Conservation (phyloP, 768 basidiomycete species). For the Multifurca ochricompacta region DNA sequence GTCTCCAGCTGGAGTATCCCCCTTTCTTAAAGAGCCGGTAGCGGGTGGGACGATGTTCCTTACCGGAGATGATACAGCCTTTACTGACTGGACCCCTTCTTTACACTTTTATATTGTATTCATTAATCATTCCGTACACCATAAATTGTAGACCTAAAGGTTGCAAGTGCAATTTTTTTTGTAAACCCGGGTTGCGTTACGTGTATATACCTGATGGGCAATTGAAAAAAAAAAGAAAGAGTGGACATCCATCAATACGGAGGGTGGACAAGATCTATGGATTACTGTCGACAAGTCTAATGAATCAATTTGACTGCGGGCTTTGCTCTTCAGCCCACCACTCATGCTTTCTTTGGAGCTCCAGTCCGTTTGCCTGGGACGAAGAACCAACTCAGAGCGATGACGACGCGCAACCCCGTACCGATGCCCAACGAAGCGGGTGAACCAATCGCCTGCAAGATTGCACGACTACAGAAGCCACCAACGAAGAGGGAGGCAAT, state of each 20-base stretch:
- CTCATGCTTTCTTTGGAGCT: neutral
- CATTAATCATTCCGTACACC: too few species aligned
- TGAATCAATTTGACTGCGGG: neutral
- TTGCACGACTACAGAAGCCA: slow-evolving; percentile 56
- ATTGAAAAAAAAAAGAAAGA: too few species aligned
- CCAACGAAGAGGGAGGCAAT: slow-evolving; percentile 66
- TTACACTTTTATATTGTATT: too few species aligned
- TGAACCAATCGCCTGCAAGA: slow-evolving; percentile 52
- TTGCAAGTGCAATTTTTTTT: neutral
- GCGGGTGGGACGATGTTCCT: slow-evolving; percentile 31
- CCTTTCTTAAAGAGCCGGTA: slow-evolving; percentile 22
- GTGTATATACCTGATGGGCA: neutral
- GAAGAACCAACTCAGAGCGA: slow-evolving; percentile 60
- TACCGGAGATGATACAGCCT: slow-evolving; percentile 32
- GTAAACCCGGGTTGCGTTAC: neutral
- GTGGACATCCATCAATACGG: neutral
- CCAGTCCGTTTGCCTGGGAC: slow-evolving; percentile 37
- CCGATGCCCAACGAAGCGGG: slow-evolving; percentile 61
- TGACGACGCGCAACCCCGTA: slow-evolving; percentile 51
- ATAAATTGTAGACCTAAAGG: neutral
- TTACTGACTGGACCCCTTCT: neutral
- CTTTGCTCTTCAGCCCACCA: neutral
- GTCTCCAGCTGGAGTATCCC: slow-evolving; percentile 32
- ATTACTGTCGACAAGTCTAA: neutral
- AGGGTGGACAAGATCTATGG: neutral